Conservation (phyloP, 176 grass and related monocot species). For the Triticum monococcum region DNA sequence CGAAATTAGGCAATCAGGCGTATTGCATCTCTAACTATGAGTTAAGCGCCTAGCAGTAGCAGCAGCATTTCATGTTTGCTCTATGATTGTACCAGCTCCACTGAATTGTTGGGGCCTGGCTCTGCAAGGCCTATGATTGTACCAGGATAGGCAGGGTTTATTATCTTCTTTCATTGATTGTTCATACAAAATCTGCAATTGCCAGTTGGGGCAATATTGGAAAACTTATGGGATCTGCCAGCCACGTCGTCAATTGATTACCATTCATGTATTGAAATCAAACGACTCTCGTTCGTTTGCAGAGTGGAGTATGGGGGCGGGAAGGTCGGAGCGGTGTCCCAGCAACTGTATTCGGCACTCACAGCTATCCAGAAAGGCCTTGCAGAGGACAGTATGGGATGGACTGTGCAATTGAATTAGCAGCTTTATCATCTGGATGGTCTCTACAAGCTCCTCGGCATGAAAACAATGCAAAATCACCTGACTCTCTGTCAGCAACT, state of each 20-base stretch:
- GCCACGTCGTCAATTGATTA: neutral
- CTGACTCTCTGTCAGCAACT: neutral
- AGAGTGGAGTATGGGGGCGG: conserved; percentile 76
- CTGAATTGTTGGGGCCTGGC: too few species aligned
- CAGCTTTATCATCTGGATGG: too few species aligned
- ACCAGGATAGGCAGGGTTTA: neutral
- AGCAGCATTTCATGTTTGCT: neutral
- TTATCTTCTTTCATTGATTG: neutral
- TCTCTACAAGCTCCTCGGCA: neutral
- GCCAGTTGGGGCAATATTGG: neutral
- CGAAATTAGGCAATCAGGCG: neutral
- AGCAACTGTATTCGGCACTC: conserved; percentile 59
- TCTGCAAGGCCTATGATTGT: too few species aligned
- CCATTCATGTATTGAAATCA: neutral
- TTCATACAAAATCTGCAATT: neutral
- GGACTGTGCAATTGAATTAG: conserved; percentile 55
- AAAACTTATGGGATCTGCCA: neutral
- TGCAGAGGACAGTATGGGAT: conserved; percentile 65
- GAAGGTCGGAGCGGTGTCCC: conserved; percentile 65
- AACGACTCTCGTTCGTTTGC: conserved; percentile 19
- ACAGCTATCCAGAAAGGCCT: conserved; percentile 81
- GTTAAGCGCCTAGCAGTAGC: neutral
- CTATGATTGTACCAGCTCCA: neutral
- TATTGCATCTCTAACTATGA: neutral
- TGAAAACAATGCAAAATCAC: neutral